A percentile compares a stretch with the other conserved stretches of the same genome.
Evolutionary conservation across 2,329 filamentous ascomycete species (phyloP).

Genomic region (Boeremia lycopersici): DNA sequence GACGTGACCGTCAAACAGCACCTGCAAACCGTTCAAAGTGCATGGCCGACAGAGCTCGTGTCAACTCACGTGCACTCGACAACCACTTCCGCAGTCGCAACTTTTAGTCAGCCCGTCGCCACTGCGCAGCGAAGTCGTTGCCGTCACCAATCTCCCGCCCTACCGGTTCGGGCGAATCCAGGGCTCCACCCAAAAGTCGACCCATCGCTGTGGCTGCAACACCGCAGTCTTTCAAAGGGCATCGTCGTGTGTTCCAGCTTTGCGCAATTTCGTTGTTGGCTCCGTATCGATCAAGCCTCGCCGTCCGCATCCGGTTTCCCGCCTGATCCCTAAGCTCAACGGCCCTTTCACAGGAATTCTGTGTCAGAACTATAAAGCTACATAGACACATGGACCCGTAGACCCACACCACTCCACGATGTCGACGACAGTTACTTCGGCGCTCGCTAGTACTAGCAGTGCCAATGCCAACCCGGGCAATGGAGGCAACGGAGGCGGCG

Average conservation of each 20-base stretch:
- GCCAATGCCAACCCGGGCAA: conserved; percentile 2
- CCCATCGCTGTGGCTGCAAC: conserved; percentile 3
- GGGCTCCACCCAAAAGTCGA: conserved; percentile 9
- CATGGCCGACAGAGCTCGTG: conserved; percentile 29
- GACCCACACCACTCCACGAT: conserved; percentile 23
- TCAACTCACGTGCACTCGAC: conserved; percentile 22
- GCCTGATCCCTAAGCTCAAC: neutral
- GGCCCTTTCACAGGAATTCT: neutral
- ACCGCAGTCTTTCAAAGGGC: neutral
- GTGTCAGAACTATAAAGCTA: conserved; percentile 3
- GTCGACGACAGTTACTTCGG: conserved; percentile 25
- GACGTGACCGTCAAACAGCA: conserved; percentile 17
- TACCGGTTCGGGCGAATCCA: conserved; percentile 10
- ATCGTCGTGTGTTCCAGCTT: conserved; percentile 2
- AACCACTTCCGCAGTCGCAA: conserved; percentile 18
- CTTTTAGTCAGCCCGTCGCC: conserved; percentile 28
- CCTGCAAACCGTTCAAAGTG: conserved; percentile 22
- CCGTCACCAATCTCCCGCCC: conserved; percentile 31
- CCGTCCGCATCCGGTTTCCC: conserved; percentile 13
- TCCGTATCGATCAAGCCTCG: conserved; percentile 7
- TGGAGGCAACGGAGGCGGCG: conserved; percentile 29
- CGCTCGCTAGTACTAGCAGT: neutral
- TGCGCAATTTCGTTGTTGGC: conserved; percentile 1
- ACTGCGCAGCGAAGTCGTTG: conserved; percentile 28
- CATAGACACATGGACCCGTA: conserved; percentile 24